These are phyloP conservation scores for Mallotus repandus DNA, from an alignment of 441 rosid species.

Conservation along the genomic window DNA sequence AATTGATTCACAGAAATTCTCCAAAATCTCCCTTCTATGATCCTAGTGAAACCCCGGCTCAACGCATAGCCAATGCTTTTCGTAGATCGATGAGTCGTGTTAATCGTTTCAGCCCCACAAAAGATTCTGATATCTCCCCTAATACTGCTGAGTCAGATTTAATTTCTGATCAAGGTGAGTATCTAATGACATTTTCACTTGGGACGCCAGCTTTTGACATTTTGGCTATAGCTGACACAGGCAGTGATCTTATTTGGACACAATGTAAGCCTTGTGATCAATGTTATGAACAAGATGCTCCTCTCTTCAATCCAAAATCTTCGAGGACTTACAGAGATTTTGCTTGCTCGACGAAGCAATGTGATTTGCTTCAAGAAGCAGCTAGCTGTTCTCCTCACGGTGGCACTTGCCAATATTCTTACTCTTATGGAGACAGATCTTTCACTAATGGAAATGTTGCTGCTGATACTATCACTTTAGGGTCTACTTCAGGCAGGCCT, in stretches of 20 bases:
- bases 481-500: slow-evolving; percentile 27
- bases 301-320: slow-evolving; percentile 40
- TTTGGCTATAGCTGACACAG: slow-evolving; percentile 52
- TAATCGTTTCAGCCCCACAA: slow-evolving; percentile 24
- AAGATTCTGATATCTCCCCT: neutral
- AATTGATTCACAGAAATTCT: slow-evolving; percentile 43
- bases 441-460: slow-evolving; percentile 47
- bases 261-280: slow-evolving; percentile 58
- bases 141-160: slow-evolving; percentile 36
- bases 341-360: slow-evolving; percentile 8
- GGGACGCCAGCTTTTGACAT: slow-evolving; percentile 49
- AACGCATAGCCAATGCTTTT: slow-evolving; percentile 22
- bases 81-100: slow-evolving; percentile 30
- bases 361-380: neutral
- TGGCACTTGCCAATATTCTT: slow-evolving; percentile 36
- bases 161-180: slow-evolving; percentile 39
- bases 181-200: slow-evolving; percentile 43
- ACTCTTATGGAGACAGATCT: slow-evolving; percentile 45
- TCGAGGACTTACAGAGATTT: slow-evolving; percentile 41
- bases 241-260: slow-evolving; percentile 63
- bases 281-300: slow-evolving; percentile 45
- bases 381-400: neutral
- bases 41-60: slow-evolving; percentile 7
- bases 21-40: slow-evolving; percentile 34
- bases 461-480: slow-evolving; percentile 41